Evolutionary conservation across 164 flowering plant genomes (phyloP).

Genomic region (Liriodendron chinense): DNA sequence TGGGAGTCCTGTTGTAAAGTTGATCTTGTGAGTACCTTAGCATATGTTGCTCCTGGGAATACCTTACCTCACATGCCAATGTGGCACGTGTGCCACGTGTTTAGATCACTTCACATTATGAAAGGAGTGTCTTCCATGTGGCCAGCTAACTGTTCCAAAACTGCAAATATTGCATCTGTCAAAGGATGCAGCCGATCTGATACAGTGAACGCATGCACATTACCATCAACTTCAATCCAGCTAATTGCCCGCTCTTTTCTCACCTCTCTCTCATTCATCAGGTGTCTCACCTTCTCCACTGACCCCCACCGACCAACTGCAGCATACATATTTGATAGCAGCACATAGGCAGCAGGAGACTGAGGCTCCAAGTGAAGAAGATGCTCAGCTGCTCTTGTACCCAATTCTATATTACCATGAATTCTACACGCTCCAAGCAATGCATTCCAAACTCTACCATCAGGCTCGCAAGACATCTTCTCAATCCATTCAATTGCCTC

Average conservation of each 20-base stretch:
- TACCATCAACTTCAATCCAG: slow-evolving; percentile 56
- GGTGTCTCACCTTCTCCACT: slow-evolving; percentile 46
- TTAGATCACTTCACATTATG: slow-evolving; percentile 6
- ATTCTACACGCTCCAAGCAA: slow-evolving; percentile 54
- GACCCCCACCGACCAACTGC: slow-evolving; percentile 47
- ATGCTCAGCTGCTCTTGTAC: slow-evolving; percentile 45
- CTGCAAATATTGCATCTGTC: slow-evolving; percentile 35
- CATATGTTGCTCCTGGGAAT: not conserved
- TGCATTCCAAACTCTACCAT: slow-evolving; percentile 55
- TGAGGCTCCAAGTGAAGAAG: slow-evolving; percentile 56
- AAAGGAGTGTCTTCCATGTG: slow-evolving; percentile 35
- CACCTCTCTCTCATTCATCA: slow-evolving; percentile 44
- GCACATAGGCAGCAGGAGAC: slow-evolving; percentile 47
- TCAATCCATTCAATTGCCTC: slow-evolving; percentile 37
- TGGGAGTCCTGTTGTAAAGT: not conserved
- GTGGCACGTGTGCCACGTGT: not conserved
- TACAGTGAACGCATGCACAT: slow-evolving; percentile 35
- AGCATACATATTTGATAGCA: slow-evolving; percentile 60
- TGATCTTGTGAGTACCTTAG: not conserved
- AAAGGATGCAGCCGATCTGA: slow-evolving; percentile 41
- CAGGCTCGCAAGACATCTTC: slow-evolving; percentile 48
- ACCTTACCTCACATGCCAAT: not conserved
- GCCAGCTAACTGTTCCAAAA: slow-evolving; percentile 41
- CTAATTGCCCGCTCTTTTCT: slow-evolving; percentile 51
- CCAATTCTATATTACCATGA: slow-evolving; percentile 54